A percentile compares a stretch with the other conserved stretches of the same genome.
Conservation (phyloP, 352 stramenopile species). For the Phytophthora fragariae region DNA sequence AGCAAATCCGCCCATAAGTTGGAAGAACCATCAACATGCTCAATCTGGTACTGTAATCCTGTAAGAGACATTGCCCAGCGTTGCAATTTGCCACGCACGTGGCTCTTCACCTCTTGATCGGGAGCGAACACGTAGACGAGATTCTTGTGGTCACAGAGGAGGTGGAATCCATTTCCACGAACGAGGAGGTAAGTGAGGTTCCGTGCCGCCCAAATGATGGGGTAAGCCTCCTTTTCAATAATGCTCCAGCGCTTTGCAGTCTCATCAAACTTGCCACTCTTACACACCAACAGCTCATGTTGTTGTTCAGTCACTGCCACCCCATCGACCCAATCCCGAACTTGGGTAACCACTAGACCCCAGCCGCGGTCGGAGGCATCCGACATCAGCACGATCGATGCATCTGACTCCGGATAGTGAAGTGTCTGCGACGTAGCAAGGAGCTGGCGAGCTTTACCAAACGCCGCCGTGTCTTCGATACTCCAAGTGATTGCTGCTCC, state of each 20-base stretch:
- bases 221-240: conserved; percentile 33
- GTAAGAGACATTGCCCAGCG: conserved; percentile 22
- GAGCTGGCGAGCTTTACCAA: not conserved
- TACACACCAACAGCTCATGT: conserved; percentile 15
- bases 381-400: too few relatives aligned
- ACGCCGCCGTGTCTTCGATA: not conserved
- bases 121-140: conserved; percentile 34
- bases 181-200: conserved; percentile 26
- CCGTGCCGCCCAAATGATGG: conserved; percentile 14
- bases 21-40: conserved; percentile 10
- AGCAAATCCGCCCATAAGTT: conserved; percentile 21
- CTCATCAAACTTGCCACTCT: conserved; percentile 18
- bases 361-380: not conserved
- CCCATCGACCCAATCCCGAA: not conserved
- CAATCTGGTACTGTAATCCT: conserved; percentile 19
- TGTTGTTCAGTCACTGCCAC: not conserved
- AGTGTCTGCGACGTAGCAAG: conserved; percentile 5
- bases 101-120: conserved; percentile 13
- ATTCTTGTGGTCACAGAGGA: conserved; percentile 37
- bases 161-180: conserved; percentile 1
- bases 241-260: conserved; percentile 17
- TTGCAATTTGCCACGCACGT: conserved; percentile 24
- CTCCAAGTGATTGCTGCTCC: not conserved
- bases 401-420: not conserved
- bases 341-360: not conserved